Percentiles rank a stretch among this genome's conserved stretches.
Conservation (phyloP, 208 protist genomes). For the Trypanosoma brucei region DNA sequence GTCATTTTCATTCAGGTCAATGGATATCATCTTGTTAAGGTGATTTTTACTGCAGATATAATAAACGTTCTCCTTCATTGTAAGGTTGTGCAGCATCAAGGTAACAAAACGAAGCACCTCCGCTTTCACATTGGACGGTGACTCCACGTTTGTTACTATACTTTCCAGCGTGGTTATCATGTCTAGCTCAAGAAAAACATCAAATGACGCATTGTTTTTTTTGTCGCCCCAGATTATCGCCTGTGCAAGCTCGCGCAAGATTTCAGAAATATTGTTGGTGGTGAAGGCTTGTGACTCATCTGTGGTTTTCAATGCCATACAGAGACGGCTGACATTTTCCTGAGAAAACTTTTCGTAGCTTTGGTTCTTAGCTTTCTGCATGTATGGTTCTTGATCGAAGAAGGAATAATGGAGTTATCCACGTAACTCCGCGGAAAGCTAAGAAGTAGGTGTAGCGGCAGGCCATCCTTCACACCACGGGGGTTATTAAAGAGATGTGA, state of each 20-base stretch:
- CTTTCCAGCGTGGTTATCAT: conserved; percentile 69
- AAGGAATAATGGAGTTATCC: too few relatives aligned
- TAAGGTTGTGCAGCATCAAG: conserved; percentile 77
- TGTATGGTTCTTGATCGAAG: background rate
- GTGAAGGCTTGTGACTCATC: conserved; percentile 21
- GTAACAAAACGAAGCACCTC: conserved; percentile 68
- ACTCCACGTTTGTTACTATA: conserved; percentile 56
- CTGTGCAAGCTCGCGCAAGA: conserved; percentile 61
- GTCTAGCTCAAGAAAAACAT: conserved; percentile 57
- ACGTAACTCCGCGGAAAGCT: too few relatives aligned
- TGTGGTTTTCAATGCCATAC: conserved; percentile 37
- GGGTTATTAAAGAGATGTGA: too few relatives aligned
- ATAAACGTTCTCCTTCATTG: conserved; percentile 54
- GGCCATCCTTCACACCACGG: too few relatives aligned
- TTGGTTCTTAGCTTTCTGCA: conserved; percentile 8
- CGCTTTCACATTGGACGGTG: conserved; percentile 49
- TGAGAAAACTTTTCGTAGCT: conserved; percentile 43
- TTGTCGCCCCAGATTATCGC: conserved; percentile 84
- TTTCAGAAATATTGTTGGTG: conserved; percentile 20
- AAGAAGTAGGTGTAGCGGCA: too few relatives aligned
- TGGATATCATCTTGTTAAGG: conserved; percentile 82
- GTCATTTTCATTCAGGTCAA: conserved; percentile 51
- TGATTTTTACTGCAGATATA: conserved; percentile 85
- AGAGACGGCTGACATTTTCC: conserved; percentile 52
- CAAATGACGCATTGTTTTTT: conserved; percentile 56